Base-by-base conservation (phyloP, 805 yeast genomes). In the Saturnispora dispora region DNA sequence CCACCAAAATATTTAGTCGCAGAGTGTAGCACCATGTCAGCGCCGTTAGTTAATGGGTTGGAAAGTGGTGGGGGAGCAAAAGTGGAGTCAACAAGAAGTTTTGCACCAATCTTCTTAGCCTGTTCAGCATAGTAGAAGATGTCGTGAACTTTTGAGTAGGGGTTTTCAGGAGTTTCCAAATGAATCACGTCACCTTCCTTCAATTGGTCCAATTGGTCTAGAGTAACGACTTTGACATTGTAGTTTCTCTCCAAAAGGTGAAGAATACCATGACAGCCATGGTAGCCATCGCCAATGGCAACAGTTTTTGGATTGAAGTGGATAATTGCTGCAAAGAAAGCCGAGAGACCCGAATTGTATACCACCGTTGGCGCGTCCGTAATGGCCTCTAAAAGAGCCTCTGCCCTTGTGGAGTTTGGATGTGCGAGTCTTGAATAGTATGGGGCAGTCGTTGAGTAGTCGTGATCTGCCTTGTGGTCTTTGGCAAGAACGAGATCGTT, bases 1-100 rank as follows among this genome's bases (percentile, higher is more conserved):
- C 98, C 97, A 39, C 96, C 96, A 61, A 88, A 84, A 68, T 84
- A 91, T 64, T 90, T 90, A 0, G 96, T 90, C 1, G 89, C 96
- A 1, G 96, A 88, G 66, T 90, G 96, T 78, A 91, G 71, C n/a
- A 91, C 81, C 57, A 88, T 69, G 65, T 91, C 97, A 30, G 85
- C 96, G 46, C 91, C 96, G 60, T 78, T 83, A 39, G 74, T 74
- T 68, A 88, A 88, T 5, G 95, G 91, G 54, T 88, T 78, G 59
- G 81, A 85, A 52, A 89, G 68, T 17, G 96, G 96, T 13, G 95
- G 95, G 20, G 97, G 96, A 9, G 96, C 97, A 68, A 91, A 87
- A 0, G 97, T 91, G 5, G 96, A 76, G 66, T 90, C 98, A 15
- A 87, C 81, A 25, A 81, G 61, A 13, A 90, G 67, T 23, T 71